Evolutionary conservation across 2,329 filamentous ascomycete species (phyloP).

Genomic region (Colletotrichum trifolii): DNA sequence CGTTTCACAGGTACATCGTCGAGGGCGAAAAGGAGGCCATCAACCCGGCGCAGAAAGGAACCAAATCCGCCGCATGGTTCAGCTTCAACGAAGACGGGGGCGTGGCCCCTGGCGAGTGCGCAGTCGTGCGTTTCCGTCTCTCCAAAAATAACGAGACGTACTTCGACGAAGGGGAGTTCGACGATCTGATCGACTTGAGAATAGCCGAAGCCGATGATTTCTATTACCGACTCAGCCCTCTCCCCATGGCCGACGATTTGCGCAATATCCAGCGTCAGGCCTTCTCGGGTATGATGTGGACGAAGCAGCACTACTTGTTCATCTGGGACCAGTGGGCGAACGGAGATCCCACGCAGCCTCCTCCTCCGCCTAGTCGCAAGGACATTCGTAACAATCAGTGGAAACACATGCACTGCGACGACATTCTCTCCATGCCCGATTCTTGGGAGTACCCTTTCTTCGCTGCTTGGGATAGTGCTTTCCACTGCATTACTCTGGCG

Average conservation of each 20-base stretch:
- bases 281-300: constrained; percentile 98
- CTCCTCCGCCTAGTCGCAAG: constrained; percentile 84
- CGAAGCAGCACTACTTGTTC: constrained; percentile 96
- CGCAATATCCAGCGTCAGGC: constrained; percentile 96
- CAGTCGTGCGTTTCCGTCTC: constrained; percentile 91
- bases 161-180: constrained; percentile 92
- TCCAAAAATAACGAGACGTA: constrained; percentile 80
- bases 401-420: constrained; percentile 95
- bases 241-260: constrained; percentile 93
- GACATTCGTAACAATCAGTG: constrained; percentile 87
- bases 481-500: constrained; percentile 93
- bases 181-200: constrained; percentile 88
- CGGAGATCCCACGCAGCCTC: constrained; percentile 87
- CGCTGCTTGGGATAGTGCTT: constrained; percentile 95
- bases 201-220: constrained; percentile 95
- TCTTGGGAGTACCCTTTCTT: constrained; percentile 99
- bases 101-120: constrained; percentile 89
- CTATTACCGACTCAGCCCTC: constrained; percentile 90
- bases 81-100: constrained; percentile 90
- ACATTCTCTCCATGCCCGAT: constrained; percentile 97
- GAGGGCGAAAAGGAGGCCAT: constrained; percentile 82
- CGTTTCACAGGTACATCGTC: constrained; percentile 90
- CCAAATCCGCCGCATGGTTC: constrained; percentile 93
- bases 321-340: constrained; percentile 99
- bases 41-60: constrained; percentile 83